Evolutionary conservation across 768 basidiomycete genomes (phyloP).

Genomic region (Pisolithus marmoratus): DNA sequence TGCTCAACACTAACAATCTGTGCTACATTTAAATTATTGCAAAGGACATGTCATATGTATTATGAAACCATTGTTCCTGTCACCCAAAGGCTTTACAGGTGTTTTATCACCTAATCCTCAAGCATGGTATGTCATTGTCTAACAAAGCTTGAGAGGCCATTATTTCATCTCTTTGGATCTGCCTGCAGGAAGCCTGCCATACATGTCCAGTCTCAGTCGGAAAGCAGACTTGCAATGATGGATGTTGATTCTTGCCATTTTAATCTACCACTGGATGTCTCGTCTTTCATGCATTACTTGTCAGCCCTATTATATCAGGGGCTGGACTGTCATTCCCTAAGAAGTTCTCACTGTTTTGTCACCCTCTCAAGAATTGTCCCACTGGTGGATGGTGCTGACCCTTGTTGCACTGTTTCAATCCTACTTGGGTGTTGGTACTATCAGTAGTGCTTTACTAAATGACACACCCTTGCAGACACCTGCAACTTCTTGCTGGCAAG

Average conservation of each 20-base stretch:
- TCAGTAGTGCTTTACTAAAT: neutral
- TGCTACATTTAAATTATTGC: conserved; percentile 28
- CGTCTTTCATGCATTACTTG: conserved; percentile 9
- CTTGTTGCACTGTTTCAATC: conserved; percentile 32
- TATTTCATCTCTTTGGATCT: conserved; percentile 28
- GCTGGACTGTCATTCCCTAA: neutral
- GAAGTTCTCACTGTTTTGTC: conserved; percentile 22
- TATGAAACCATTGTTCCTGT: conserved; percentile 29
- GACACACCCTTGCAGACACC: conserved; percentile 1
- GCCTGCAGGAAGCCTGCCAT: neutral
- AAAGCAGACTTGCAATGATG: neutral
- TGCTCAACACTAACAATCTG: conserved; percentile 27
- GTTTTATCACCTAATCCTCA: conserved; percentile 37
- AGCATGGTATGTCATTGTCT: conserved; percentile 19
- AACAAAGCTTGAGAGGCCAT: conserved; percentile 27
- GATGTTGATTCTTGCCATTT: neutral
- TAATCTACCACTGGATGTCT: conserved; percentile 3
- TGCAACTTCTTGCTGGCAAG: conserved; percentile 31
- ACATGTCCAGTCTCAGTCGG: neutral
- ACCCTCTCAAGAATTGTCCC: conserved; percentile 20
- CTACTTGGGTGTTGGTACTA: neutral
- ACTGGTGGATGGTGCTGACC: conserved; percentile 40
- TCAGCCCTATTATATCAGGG: conserved; percentile 8
- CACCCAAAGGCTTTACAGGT: conserved; percentile 33
- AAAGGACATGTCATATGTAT: conserved; percentile 27